A percentile compares a stretch with the other conserved stretches of the same genome.
phyloP scores from a whole-genome alignment of 306 rosid species.

The Echinosophora koreensis region DNA sequence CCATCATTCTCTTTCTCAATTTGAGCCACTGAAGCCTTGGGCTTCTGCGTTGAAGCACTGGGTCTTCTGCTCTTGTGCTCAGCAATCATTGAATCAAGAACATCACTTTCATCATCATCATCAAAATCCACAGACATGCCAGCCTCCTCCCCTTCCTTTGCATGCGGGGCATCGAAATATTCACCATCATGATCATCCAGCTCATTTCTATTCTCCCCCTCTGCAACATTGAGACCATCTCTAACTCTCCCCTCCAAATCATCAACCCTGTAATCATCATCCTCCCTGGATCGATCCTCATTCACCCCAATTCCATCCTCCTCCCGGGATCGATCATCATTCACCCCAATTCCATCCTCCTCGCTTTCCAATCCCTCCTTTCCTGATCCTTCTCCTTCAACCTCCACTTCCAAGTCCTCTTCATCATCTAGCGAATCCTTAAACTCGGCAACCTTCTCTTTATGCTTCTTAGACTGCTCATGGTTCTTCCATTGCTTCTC shows the following conservation, averaged over 20 bases:
- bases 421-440: slow-evolving; percentile 63
- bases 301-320: slow-evolving; percentile 41
- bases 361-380: slow-evolving; percentile 43
- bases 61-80: slow-evolving; percentile 64
- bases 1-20: slow-evolving; percentile 58
- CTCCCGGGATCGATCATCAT: slow-evolving; percentile 38
- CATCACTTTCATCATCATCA: slow-evolving; percentile 59
- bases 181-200: slow-evolving; percentile 44
- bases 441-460: slow-evolving; percentile 85
- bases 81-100: slow-evolving; percentile 77
- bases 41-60: slow-evolving; percentile 43
- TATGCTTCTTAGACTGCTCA: slow-evolving; percentile 95
- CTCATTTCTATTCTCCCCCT: slow-evolving; percentile 49
- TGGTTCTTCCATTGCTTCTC: slow-evolving; percentile 99
- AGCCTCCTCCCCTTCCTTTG: slow-evolving; percentile 35
- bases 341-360: slow-evolving; percentile 45
- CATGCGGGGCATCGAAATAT: slow-evolving; percentile 39
- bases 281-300: slow-evolving; percentile 37
- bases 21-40: slow-evolving; percentile 41
- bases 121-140: slow-evolving; percentile 33
- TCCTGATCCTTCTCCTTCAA: slow-evolving; percentile 6
- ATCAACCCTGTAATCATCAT: slow-evolving; percentile 42
- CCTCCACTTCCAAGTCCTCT: slow-evolving; percentile 47
- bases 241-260: slow-evolving; percentile 52
- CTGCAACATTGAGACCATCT: slow-evolving; percentile 47